Evolutionary conservation across 371 early-diverging fungal genomes (phyloP).

Genomic region (Mucor plumbeus): DNA sequence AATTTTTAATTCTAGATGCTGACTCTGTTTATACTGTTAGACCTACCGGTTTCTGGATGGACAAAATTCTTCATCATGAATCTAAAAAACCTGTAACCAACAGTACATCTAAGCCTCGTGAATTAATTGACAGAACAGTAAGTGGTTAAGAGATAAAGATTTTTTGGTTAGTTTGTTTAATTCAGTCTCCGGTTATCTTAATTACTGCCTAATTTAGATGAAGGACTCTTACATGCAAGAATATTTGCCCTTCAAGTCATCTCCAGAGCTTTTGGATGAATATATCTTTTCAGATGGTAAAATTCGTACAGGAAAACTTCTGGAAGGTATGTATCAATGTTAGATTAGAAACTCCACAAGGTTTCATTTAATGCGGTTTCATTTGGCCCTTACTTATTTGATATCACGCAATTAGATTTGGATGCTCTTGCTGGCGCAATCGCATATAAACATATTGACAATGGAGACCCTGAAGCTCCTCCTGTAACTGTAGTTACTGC

Average conservation of each 20-base stretch:
- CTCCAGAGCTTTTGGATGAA: conserved; percentile 76
- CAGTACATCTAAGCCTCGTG: conserved; percentile 17
- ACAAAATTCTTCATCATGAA: conserved; percentile 35
- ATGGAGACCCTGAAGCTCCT: conserved; percentile 58
- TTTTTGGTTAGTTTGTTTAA: neutral
- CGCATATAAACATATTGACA: conserved; percentile 82
- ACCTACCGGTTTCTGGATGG: conserved; percentile 48
- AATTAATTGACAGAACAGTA: conserved; percentile 27
- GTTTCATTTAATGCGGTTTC: conserved; percentile 3
- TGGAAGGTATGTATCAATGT: conserved; percentile 43
- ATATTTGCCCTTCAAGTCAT: conserved; percentile 78
- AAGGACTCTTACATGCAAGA: conserved; percentile 81
- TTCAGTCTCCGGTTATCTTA: neutral
- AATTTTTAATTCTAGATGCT: neutral
- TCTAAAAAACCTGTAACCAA: conserved; percentile 16
- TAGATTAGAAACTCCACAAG: neutral
- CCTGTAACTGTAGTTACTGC: conserved; percentile 88
- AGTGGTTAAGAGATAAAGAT: neutral
- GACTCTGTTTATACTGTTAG: conserved; percentile 32
- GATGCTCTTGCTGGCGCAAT: conserved; percentile 87
- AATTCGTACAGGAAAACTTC: conserved; percentile 68
- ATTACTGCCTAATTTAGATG: conserved; percentile 20
- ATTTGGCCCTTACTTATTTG: neutral
- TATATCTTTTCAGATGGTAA: conserved; percentile 79
- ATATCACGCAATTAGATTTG: conserved; percentile 50